These are phyloP conservation scores for Exophiala dermatitidis DNA, from an alignment of 2,329 filamentous ascomycete genomes.

Conservation along the genomic window DNA sequence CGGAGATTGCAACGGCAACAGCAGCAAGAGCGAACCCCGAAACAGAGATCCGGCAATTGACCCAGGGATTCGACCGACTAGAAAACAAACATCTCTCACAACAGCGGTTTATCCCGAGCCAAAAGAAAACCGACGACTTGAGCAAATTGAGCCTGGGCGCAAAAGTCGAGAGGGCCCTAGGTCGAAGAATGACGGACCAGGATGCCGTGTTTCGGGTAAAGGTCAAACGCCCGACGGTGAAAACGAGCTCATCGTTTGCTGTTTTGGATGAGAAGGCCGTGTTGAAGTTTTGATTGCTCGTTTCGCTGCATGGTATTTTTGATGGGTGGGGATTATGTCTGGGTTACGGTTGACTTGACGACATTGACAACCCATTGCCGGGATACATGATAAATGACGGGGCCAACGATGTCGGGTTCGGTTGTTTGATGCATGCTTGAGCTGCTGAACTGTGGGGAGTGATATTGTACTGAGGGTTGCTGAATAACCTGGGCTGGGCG, in stretches of 20 bases:
- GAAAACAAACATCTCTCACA: conserved; percentile 78
- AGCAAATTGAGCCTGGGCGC: conserved; percentile 82
- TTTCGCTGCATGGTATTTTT: no score
- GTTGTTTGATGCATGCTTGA: no score
- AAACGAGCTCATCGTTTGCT: conserved; percentile 11
- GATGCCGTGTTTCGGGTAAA: conserved; percentile 51
- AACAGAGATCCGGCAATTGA: conserved; percentile 66
- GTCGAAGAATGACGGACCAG: conserved; percentile 77
- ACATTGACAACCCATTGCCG: no score
- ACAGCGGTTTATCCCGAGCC: conserved; percentile 71
- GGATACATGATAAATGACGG: no score
- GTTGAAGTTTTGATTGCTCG: conserved; percentile 4
- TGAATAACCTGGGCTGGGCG: no score
- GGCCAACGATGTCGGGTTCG: no score
- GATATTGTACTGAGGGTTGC: no score
- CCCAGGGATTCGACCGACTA: conserved; percentile 73
- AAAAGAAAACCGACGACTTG: conserved; percentile 73
- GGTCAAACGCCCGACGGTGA: conserved; percentile 15
- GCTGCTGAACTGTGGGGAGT: no score
- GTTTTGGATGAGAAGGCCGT: conserved; percentile 15
- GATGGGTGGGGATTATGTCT: no score
- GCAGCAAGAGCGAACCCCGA: conserved; percentile 32
- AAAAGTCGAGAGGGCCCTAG: conserved; percentile 81
- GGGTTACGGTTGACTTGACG: no score
- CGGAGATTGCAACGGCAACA: not conserved